These are phyloP conservation scores for Candida sojae DNA, from an alignment of 1,139 yeast genomes.

Conservation along the genomic window DNA sequence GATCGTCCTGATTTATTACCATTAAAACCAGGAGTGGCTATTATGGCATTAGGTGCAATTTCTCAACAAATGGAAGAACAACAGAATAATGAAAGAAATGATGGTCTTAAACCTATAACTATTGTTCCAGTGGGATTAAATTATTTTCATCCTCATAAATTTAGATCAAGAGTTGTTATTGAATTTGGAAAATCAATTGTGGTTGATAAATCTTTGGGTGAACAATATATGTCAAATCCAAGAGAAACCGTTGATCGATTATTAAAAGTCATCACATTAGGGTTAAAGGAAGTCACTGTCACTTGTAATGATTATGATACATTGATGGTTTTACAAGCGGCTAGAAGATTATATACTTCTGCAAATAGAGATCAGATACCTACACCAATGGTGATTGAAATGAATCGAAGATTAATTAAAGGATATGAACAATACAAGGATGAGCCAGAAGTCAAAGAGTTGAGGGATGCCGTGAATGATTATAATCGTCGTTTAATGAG, in stretches of 20 bases:
- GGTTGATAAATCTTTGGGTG: constrained; percentile 32
- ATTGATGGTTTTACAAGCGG: constrained; percentile 91
- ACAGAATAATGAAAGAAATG: constrained; percentile 2
- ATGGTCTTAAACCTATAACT: constrained; percentile 33
- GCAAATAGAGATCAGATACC: constrained; percentile 37
- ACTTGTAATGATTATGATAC: constrained; percentile 95
- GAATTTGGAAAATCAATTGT: constrained; percentile 49
- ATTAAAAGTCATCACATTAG: constrained; percentile 68
- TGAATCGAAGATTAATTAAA: constrained; percentile 43
- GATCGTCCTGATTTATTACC: constrained; percentile 43
- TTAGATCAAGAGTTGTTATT: constrained; percentile 48
- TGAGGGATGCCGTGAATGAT: constrained; percentile 34
- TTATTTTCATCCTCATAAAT: constrained; percentile 48
- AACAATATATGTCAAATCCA: constrained; percentile 39
- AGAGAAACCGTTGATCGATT: constrained; percentile 71
- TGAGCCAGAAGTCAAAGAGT: constrained; percentile 34
- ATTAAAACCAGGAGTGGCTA: constrained; percentile 50
- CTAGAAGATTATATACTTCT: constrained; percentile 48
- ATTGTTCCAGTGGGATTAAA: constrained; percentile 51
- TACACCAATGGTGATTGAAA: constrained; percentile 46
- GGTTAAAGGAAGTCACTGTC: constrained; percentile 85
- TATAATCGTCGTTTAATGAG: constrained; percentile 36
- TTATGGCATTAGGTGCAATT: constrained; percentile 51
- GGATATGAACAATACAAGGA: constrained; percentile 41
- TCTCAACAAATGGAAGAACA: constrained; percentile 24